Evolutionary conservation across 75 land plant species (phyloP), one percentile per base, ranked within the genome.

Genomic region (Pseudotsuga menziesii): DNA sequence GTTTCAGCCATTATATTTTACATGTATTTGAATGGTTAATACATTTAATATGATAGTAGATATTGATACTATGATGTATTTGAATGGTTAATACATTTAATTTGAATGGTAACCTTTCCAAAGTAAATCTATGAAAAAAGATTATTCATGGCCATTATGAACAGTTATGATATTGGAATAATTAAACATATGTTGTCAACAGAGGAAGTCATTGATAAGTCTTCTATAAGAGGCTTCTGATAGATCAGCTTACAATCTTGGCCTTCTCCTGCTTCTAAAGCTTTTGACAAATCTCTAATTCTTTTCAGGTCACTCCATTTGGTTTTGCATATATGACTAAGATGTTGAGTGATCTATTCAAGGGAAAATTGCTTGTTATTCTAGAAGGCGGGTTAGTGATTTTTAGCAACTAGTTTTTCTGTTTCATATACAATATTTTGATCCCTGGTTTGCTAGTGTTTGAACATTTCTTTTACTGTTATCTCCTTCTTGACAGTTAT

Each of bases 321-420:
- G 99, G 97, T 35, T 96, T 83, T 88, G 96, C 97, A n/a, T 82
- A 83, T 52, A 96, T 96, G 99, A 87, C 97, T 58, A 78, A 85
- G 27, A 84, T 93, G 90, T 78, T 93, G 76, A 86, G 64, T 73
- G 69, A 76, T 36, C 75, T 96, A 23, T 86, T 93, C 44, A 78
- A 78, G 48, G 93, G 99, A 54, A 91, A 89, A 76, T 75, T 96
- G 83, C 88, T 96, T 73, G 94, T 93, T 78, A 85, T 96, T 63
- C 85, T 96, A 78, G 99, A 96, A 86, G 99, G 99, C 80, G 99
- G 99, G 96, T 94, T 29, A 14, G 96, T 83, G 7, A 5, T 29
- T 70, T 54, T 39, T 4, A 2, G 35, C 15, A 17, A 57, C 23
- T 14, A 16, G 15, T 75, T n/a, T 52, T 78, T 58, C 41, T 80